Evolutionary conservation across 1,139 yeast species (phyloP).

Genomic region (Eremothecium sinecaudum): DNA sequence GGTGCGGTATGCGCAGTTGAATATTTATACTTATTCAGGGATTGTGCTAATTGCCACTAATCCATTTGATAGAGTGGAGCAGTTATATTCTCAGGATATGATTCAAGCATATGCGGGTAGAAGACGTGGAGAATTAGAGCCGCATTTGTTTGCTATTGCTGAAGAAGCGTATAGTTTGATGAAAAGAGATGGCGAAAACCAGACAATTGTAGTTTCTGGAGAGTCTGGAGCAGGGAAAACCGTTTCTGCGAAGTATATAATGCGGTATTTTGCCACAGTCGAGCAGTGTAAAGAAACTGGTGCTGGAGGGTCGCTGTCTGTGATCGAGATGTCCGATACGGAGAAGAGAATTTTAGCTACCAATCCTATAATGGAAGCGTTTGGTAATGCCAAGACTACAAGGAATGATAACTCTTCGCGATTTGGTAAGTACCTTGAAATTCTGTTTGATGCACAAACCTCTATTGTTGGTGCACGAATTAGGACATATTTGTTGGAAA

Average conservation of each 20-base stretch:
- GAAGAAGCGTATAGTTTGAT: constrained; percentile 96
- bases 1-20: constrained; percentile 77
- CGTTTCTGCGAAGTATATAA: constrained; percentile 91
- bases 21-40: constrained; percentile 93
- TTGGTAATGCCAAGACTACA: constrained; percentile 96
- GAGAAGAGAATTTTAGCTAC: constrained; percentile 95
- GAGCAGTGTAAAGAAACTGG: constrained; percentile 39
- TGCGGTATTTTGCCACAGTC: constrained; percentile 95
- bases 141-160: constrained; percentile 95
- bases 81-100: constrained; percentile 81
- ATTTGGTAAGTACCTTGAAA: constrained; percentile 92
- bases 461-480: constrained; percentile 90
- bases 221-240: constrained; percentile 99
- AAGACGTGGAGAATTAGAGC: constrained; percentile 88
- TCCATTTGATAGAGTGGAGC: constrained; percentile 89
- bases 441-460: constrained; percentile 62
- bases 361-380: constrained; percentile 96
- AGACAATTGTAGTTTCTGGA: constrained; percentile 94
- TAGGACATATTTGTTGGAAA: constrained; percentile 83
- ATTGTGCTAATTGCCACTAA: constrained; percentile 93
- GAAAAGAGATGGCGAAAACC: constrained; percentile 77
- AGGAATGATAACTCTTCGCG: constrained; percentile 96
- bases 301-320: constrained; percentile 30
- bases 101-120: constrained; percentile 91
- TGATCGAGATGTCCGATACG: constrained; percentile 76